These are phyloP conservation scores for Fomitopsis serialis DNA, from an alignment of 768 basidiomycete genomes.

Conservation along the genomic window DNA sequence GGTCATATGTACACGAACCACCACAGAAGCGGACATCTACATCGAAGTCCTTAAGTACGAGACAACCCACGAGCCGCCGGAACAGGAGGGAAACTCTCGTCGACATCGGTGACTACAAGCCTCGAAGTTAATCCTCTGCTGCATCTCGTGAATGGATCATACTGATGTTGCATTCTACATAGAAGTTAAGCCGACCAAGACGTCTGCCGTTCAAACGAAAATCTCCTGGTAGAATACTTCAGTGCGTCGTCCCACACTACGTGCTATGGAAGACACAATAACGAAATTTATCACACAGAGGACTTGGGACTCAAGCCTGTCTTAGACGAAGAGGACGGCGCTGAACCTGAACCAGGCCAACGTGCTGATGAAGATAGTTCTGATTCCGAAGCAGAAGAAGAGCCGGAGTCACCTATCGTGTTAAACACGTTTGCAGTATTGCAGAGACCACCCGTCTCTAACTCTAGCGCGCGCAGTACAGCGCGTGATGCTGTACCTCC, in stretches of 20 bases:
- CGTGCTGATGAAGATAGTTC: no score
- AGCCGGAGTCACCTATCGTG: slow-evolving; percentile 7
- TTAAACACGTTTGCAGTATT: slow-evolving; percentile 2
- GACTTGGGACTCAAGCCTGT: slow-evolving; percentile 11
- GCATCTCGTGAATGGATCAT: not conserved
- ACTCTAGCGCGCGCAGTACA: not conserved
- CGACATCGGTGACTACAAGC: not conserved
- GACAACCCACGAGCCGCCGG: not conserved
- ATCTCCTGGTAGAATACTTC: slow-evolving; percentile 22
- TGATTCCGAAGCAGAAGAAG: not conserved
- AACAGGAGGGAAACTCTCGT: slow-evolving; percentile 4
- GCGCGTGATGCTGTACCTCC: not conserved
- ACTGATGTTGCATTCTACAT: not conserved
- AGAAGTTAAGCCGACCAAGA: not conserved
- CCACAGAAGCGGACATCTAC: slow-evolving; percentile 16
- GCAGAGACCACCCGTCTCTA: not conserved
- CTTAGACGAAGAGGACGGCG: slow-evolving; percentile 10
- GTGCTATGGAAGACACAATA: not conserved
- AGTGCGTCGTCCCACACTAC: slow-evolving; percentile 10
- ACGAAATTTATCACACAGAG: slow-evolving; percentile 8
- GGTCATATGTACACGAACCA: slow-evolving; percentile 28
- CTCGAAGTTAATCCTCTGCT: not conserved
- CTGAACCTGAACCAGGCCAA: no score
- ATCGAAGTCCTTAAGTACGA: not conserved
- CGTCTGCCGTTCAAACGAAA: slow-evolving; percentile 7